phyloP scores from a whole-genome alignment of 140 eudicot genomes.

The Cichorium intybus region DNA sequence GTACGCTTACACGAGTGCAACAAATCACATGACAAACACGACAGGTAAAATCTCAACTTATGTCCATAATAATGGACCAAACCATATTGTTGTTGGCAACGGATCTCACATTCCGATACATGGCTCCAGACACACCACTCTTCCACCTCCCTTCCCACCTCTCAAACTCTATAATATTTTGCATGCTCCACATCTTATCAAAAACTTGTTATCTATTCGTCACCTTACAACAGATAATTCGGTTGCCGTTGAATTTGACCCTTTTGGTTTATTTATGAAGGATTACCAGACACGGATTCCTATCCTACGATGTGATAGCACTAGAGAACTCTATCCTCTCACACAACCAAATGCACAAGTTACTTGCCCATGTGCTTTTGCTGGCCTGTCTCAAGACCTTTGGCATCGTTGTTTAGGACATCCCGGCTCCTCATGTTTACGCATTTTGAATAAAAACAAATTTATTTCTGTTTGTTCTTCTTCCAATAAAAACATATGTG shows the following conservation, averaged over 20 bases:
- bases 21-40: no score
- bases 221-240: slow-evolving; percentile 4
- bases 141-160: not conserved
- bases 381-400: not conserved
- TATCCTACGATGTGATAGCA: slow-evolving; percentile 9
- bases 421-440: not conserved
- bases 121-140: not conserved
- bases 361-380: not conserved
- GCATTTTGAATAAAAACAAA: not conserved
- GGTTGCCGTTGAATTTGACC: slow-evolving; percentile 9
- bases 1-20: no score
- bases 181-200: not conserved
- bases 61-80: not conserved
- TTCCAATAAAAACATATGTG: not conserved
- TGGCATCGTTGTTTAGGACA: slow-evolving; percentile 19
- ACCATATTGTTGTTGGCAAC: slow-evolving; percentile 3
- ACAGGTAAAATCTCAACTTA: not conserved
- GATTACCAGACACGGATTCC: slow-evolving; percentile 16
- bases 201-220: slow-evolving; percentile 13
- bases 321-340: slow-evolving; percentile 13
- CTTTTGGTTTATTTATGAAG: slow-evolving; percentile 24
- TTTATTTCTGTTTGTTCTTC: not conserved
- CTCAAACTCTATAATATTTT: not conserved
- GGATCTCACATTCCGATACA: not conserved
- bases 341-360: not conserved